Evolutionary conservation across 2,329 filamentous ascomycete genomes (phyloP).

Genomic region (Arthrocladium fulminans): DNA sequence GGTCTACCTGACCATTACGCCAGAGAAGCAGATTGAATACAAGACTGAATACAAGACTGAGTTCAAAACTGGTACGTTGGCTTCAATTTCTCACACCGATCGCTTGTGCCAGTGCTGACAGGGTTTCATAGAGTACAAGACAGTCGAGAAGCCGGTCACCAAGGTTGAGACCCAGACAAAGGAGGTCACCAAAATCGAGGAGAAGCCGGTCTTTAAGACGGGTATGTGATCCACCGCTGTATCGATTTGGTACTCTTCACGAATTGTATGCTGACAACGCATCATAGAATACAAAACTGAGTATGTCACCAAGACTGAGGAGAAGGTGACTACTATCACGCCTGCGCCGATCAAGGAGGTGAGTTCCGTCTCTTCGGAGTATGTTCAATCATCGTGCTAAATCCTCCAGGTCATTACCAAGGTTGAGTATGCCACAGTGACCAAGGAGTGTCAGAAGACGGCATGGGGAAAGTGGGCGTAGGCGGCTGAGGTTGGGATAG

Average conservation of each 20-base stretch:
- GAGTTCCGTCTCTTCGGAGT: not conserved
- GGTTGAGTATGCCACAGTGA: not conserved
- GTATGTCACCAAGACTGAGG: not conserved
- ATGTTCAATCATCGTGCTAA: not conserved
- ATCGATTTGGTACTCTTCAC: not conserved
- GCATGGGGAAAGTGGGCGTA: conserved; percentile 1
- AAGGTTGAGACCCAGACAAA: not conserved
- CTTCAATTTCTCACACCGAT: not conserved
- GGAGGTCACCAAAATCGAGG: not conserved
- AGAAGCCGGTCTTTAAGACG: not conserved
- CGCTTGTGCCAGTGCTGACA: not conserved
- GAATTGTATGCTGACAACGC: not conserved
- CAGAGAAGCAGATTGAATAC: conserved; percentile 5
- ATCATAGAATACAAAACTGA: not conserved
- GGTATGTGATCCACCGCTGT: too few species aligned
- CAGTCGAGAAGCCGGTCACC: not conserved
- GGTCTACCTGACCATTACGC: not conserved
- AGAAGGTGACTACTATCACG: not conserved
- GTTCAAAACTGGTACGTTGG: not conserved
- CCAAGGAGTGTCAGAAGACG: not conserved
- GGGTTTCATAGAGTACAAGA: not conserved
- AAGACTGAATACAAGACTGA: not conserved
- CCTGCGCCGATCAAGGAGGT: conserved; percentile 3
- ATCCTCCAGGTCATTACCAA: not conserved
- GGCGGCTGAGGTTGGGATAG: not conserved